A percentile compares a stretch with the other conserved stretches of the same genome.
These are phyloP conservation scores for Pseudonectria foliicola DNA, from an alignment of 2,329 filamentous ascomycete genomes.

Conservation along the genomic window DNA sequence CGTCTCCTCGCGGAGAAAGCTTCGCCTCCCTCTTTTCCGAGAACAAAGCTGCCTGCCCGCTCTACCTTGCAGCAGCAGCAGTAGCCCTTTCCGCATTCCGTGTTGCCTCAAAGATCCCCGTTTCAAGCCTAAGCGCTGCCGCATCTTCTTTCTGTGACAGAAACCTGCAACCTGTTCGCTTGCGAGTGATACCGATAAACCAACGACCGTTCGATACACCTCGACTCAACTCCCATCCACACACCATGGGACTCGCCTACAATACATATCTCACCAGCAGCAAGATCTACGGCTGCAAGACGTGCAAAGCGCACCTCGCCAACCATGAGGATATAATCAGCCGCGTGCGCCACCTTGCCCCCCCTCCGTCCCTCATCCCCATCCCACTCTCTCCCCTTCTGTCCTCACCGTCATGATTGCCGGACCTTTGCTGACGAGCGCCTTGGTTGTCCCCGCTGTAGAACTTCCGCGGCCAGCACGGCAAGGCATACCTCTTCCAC, in stretches of 20 bases:
- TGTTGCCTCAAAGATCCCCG: no score
- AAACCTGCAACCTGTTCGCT: no score
- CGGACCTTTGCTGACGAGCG: slow-evolving; percentile 4
- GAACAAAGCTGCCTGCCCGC: no score
- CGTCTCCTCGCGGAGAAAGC: no score
- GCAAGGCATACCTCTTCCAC: slow-evolving; percentile 96
- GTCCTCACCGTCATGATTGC: slow-evolving; percentile 2
- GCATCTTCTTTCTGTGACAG: no score
- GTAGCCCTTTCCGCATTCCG: no score
- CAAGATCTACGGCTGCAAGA: slow-evolving; percentile 89
- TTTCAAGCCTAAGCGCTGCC: no score
- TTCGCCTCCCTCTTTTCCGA: no score
- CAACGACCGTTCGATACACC: neutral
- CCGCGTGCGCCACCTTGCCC: slow-evolving; percentile 51
- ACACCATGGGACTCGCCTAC: slow-evolving; percentile 76
- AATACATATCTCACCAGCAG: slow-evolving; percentile 82
- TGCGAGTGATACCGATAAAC: no score
- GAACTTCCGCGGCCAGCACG: slow-evolving; percentile 98
- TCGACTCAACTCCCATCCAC: slow-evolving; percentile 4
- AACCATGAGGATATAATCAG: slow-evolving; percentile 97
- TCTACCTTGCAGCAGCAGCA: no score
- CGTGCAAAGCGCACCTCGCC: slow-evolving; percentile 90
- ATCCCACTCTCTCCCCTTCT: neutral
- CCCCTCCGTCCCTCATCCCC: slow-evolving; percentile 7
- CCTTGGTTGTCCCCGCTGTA: slow-evolving; percentile 37